Evolutionary conservation across 2,329 filamentous ascomycete species (phyloP), one percentile per base, ranked within the genome.

Genomic region (Talaromyces sp.): DNA sequence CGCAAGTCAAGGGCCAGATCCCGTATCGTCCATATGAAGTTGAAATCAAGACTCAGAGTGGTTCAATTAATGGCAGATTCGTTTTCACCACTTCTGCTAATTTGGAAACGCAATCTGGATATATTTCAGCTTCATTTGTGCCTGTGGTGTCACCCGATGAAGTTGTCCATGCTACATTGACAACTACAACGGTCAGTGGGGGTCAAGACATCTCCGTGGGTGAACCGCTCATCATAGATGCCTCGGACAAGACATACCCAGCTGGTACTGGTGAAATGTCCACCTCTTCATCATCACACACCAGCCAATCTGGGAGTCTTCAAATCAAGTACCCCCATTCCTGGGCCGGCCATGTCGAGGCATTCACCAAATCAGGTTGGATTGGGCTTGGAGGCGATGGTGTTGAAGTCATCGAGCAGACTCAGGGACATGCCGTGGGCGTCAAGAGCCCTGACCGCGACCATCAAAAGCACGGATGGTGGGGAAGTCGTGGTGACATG

Each of bases 41-140:
- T 19, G 69, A 74, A 43, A 73, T 77, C 54, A 66, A 69, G 25
- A 73, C 71, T 9, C 50, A 62, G 5, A 69, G 68, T 22, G 75
- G 75, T n/a, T 69, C 67, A 31, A 70, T 77, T 41, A 66, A 65
- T 6, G 75, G 73, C 78, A 77, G 79, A 60, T 77, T 86, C 68
- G 75, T 85, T 6, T 80, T 86, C 35, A 76, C 82, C 1, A 77
- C 80, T 27, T 80, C 83, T 49, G 73, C 76, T 5, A 78, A 86
- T 68, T 71, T 80, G 27, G 76, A 77, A 3, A 81, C 84, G 10
- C 69, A 75, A 0, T 75, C 75, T 57, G 87, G 86, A 33, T 74
- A 71, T 8, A 66, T 66, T 27, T 43, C 59, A 7, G 43, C 64
- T 2, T 43, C 52, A 3, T 33, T 66, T 6, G 25, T 50, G 13